phyloP scores from a whole-genome alignment of 106 monocot genomes.

The Phalaenopsis aphrodite region DNA sequence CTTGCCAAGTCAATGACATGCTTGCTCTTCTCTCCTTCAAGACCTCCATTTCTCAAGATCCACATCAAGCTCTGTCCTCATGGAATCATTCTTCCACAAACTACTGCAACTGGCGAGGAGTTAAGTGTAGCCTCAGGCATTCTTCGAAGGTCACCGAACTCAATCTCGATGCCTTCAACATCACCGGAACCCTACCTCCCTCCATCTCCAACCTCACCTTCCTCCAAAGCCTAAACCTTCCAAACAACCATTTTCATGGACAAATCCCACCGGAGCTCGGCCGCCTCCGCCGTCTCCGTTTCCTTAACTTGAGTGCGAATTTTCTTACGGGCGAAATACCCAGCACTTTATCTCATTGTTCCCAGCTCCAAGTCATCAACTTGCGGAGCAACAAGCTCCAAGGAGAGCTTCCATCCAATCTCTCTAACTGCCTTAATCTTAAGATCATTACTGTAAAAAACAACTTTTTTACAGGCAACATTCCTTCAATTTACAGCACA shows the following conservation, averaged over 20 bases:
- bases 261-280: conserved; percentile 21
- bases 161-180: conserved; percentile 11
- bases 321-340: conserved; percentile 26
- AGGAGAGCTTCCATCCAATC: conserved; percentile 26
- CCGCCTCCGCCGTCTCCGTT: conserved; percentile 2
- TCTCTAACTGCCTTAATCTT: conserved; percentile 1
- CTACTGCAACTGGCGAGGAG: conserved; percentile 33
- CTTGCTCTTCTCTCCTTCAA: conserved; percentile 42
- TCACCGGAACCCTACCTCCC: conserved; percentile 19
- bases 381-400: conserved; percentile 13
- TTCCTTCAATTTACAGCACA: conserved; percentile 17
- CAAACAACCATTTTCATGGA: conserved; percentile 17
- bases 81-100: conserved; percentile 21
- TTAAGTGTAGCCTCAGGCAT: conserved; percentile 13
- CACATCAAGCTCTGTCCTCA: conserved; percentile 12
- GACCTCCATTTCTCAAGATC: conserved; percentile 10
- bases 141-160: conserved; percentile 14
- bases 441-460: conserved; percentile 8
- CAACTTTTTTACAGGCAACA: conserved; percentile 17
- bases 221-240: conserved; percentile 20
- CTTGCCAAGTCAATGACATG: neutral
- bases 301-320: conserved; percentile 12
- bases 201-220: conserved; percentile 36
- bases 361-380: neutral
- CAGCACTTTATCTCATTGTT: conserved; percentile 2